Percentiles rank a stretch among this genome's conserved stretches.
phyloP scores from a whole-genome alignment of 2,329 filamentous ascomycete genomes.

The Monosporascus sp. region DNA sequence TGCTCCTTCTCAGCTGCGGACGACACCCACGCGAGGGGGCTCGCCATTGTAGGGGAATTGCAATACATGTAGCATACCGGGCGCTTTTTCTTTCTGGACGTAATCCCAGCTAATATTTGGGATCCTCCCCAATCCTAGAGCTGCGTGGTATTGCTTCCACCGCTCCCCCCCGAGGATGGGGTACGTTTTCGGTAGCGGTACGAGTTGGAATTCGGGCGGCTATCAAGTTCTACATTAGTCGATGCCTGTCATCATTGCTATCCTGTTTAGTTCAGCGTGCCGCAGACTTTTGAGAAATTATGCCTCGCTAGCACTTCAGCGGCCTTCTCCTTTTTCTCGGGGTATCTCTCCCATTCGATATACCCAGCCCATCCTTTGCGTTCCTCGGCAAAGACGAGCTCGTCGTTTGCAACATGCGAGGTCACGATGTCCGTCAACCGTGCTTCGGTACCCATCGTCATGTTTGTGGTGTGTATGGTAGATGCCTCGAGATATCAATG shows the following conservation, averaged over 20 bases:
- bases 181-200: constrained; percentile 50
- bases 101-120: constrained; percentile 55
- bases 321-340: constrained; percentile 59
- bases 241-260: constrained; percentile 6
- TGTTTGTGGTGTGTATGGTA: neutral
- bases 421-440: neutral
- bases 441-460: neutral
- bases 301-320: constrained; percentile 49
- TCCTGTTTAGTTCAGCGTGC: constrained; percentile 9
- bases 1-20: neutral
- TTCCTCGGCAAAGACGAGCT: neutral
- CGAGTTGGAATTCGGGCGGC: constrained; percentile 53
- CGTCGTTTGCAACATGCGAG: neutral
- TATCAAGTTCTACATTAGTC: constrained; percentile 9
- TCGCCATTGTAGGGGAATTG: constrained; percentile 64
- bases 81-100: constrained; percentile 53
- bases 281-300: constrained; percentile 36
- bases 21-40: constrained; percentile 37
- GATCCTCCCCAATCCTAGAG: constrained; percentile 41
- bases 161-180: constrained; percentile 51
- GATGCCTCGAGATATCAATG: neutral
- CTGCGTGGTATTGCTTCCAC: constrained; percentile 56
- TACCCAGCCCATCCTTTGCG: constrained; percentile 35
- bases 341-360: constrained; percentile 66
- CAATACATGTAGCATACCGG: constrained; percentile 57